These are phyloP conservation scores for Thermothielavioides terrestris DNA, from an alignment of 495 filamentous ascomycete species.

Conservation along the genomic window DNA sequence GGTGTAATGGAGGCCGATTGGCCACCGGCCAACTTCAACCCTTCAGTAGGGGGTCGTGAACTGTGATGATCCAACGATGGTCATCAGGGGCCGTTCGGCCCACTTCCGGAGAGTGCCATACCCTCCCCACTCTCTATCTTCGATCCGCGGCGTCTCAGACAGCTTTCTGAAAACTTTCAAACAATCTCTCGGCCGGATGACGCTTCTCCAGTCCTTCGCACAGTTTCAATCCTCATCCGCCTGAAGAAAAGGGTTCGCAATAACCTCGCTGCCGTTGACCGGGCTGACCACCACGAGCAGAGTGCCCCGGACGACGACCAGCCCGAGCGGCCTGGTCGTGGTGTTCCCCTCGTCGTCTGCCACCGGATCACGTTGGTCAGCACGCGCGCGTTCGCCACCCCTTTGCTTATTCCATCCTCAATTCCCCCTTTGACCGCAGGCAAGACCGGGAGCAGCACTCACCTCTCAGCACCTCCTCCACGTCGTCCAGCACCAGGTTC, in stretches of 20 bases:
- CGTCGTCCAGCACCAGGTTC: slow-evolving; percentile 94
- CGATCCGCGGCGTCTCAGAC: no score
- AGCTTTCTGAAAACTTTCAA: neutral
- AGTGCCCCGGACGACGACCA: slow-evolving; percentile 88
- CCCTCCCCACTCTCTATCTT: no score
- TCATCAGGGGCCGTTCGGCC: no score
- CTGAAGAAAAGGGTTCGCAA: slow-evolving; percentile 84
- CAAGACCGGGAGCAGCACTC: no score
- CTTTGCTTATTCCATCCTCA: neutral
- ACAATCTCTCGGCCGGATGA: neutral
- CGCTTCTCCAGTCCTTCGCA: neutral
- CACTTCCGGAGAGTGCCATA: no score
- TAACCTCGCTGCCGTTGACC: slow-evolving; percentile 88
- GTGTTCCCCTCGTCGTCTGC: slow-evolving; percentile 88
- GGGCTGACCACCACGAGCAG: slow-evolving; percentile 87
- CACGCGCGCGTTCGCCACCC: neutral
- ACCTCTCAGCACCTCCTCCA: slow-evolving; percentile 84
- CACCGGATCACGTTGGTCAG: neutral
- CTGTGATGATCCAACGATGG: no score
- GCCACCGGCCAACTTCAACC: no score
- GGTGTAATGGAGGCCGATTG: no score
- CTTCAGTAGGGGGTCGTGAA: no score
- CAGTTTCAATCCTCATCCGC: slow-evolving; percentile 26
- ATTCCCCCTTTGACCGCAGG: no score
- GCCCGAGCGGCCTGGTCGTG: slow-evolving; percentile 70